Percentiles rank a stretch among this genome's conserved stretches.
phyloP scores from a whole-genome alignment of 371 early-diverging fungal genomes.

The Rhizopus sp. region DNA sequence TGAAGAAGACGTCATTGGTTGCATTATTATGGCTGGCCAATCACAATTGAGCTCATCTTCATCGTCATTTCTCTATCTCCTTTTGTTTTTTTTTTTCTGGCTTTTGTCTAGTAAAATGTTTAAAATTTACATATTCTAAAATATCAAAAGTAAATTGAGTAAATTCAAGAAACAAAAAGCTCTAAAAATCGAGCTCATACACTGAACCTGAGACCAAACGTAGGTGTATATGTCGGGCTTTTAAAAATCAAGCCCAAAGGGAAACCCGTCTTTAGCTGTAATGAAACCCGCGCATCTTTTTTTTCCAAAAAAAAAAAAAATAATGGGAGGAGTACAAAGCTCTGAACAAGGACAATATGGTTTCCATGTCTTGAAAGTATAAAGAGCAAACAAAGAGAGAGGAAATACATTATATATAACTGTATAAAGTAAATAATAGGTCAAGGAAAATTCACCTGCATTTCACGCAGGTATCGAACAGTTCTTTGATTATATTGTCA shows the following conservation, averaged over 20 bases:
- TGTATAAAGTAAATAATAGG: background rate
- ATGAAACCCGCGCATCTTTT: background rate
- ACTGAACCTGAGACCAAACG: too few species aligned
- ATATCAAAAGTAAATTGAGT: too few species aligned
- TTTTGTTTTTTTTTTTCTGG: background rate
- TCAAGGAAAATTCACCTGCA: slow-evolving; percentile 59
- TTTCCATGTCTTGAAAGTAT: slow-evolving; percentile 52
- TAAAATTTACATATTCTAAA: too few species aligned
- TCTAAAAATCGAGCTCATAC: too few species aligned
- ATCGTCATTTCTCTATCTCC: background rate
- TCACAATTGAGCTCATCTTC: background rate
- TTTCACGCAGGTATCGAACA: slow-evolving; percentile 70
- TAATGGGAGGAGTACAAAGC: slow-evolving; percentile 49
- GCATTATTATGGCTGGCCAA: slow-evolving; percentile 4
- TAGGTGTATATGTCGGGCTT: too few species aligned
- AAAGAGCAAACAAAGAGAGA: background rate
- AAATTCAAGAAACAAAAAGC: too few species aligned
- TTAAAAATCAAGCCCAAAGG: too few species aligned
- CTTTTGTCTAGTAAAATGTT: too few species aligned
- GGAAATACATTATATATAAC: background rate
- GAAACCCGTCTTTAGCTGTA: too few species aligned
- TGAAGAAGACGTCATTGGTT: slow-evolving; percentile 5
- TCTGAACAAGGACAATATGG: slow-evolving; percentile 49
- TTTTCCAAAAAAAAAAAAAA: slow-evolving; percentile 8
- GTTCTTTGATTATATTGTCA: slow-evolving; percentile 78